A percentile compares a stretch with the other conserved stretches of the same genome.
phyloP scores from a whole-genome alignment of 352 stramenopile genomes.

The Pythium grandisporangium region DNA sequence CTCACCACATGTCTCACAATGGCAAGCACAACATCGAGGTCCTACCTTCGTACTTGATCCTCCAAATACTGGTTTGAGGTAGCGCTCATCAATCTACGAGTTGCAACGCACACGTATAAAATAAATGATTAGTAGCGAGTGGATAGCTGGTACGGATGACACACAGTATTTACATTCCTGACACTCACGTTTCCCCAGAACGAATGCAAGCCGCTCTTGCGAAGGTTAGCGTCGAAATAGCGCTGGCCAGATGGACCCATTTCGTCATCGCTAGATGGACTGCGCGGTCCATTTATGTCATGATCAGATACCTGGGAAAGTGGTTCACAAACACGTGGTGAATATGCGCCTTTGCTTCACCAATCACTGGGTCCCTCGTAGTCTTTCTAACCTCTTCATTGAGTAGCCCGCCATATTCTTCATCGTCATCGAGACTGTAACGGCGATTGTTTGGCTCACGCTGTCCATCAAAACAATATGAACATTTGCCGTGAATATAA shows the following conservation, averaged over 20 bases:
- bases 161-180: too few relatives aligned
- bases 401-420: slow-evolving; percentile 35
- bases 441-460: slow-evolving; percentile 7
- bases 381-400: slow-evolving; percentile 25
- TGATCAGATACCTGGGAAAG: slow-evolving; percentile 26
- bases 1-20: too few relatives aligned
- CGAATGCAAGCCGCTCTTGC: slow-evolving; percentile 29
- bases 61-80: slow-evolving; percentile 61
- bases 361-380: too few relatives aligned
- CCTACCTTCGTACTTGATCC: slow-evolving; percentile 23
- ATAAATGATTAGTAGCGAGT: too few relatives aligned
- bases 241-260: slow-evolving; percentile 3
- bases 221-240: slow-evolving; percentile 12
- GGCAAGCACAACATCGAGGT: too few relatives aligned
- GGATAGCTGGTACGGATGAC: too few relatives aligned
- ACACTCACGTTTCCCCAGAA: slow-evolving; percentile 57
- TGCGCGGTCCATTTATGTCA: slow-evolving; percentile 9
- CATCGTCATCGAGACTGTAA: slow-evolving; percentile 19
- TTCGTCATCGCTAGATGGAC: slow-evolving; percentile 14
- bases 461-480: slow-evolving; percentile 5
- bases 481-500: not conserved
- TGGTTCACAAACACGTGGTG: too few relatives aligned
- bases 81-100: slow-evolving; percentile 46
- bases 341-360: too few relatives aligned
- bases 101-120: too few relatives aligned